phyloP scores from a whole-genome alignment of 352 stramenopile genomes.

The Globisporangium barbulae region DNA sequence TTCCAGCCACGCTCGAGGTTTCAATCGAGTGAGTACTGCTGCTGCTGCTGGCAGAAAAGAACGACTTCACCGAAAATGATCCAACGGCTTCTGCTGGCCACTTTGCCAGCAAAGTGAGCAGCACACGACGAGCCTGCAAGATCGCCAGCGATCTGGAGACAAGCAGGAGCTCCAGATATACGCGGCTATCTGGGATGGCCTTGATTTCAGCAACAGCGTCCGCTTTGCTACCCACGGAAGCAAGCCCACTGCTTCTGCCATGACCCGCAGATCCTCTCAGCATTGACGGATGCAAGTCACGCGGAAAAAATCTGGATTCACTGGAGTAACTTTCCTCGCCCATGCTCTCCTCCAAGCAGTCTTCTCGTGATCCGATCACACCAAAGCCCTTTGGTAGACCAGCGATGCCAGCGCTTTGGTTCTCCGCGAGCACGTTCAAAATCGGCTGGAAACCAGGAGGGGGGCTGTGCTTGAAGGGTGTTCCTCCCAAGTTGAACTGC shows the following conservation, averaged over 20 bases:
- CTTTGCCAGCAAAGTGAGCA: conserved; percentile 76
- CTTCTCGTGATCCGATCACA: conserved; percentile 75
- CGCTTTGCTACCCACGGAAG: conserved; percentile 45
- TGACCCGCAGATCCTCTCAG: conserved; percentile 48
- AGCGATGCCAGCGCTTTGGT: conserved; percentile 27
- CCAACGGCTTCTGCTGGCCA: conserved; percentile 64
- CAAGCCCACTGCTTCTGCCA: conserved; percentile 38
- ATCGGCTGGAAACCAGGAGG: conserved; percentile 80
- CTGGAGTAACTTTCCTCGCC: conserved; percentile 82
- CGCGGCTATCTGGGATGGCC: conserved; percentile 69
- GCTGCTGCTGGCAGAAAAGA: conserved; percentile 25
- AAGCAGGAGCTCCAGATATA: conserved; percentile 75
- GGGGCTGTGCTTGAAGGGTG: conserved; percentile 70
- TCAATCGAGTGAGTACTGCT: background rate
- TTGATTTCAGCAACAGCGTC: conserved; percentile 77
- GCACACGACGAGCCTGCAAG: conserved; percentile 67
- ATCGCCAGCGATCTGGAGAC: conserved; percentile 78
- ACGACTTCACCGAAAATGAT: conserved; percentile 47
- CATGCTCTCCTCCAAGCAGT: conserved; percentile 81
- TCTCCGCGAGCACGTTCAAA: conserved; percentile 58
- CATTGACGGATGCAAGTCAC: conserved; percentile 77
- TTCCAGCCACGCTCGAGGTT: background rate
- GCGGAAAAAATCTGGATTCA: conserved; percentile 75
- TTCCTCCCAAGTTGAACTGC: conserved; percentile 85
- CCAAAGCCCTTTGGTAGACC: conserved; percentile 64